Evolutionary conservation across 2,329 filamentous ascomycete species (phyloP), one percentile per base, ranked within the genome.

Genomic region (Neoarthrinium moseri): DNA sequence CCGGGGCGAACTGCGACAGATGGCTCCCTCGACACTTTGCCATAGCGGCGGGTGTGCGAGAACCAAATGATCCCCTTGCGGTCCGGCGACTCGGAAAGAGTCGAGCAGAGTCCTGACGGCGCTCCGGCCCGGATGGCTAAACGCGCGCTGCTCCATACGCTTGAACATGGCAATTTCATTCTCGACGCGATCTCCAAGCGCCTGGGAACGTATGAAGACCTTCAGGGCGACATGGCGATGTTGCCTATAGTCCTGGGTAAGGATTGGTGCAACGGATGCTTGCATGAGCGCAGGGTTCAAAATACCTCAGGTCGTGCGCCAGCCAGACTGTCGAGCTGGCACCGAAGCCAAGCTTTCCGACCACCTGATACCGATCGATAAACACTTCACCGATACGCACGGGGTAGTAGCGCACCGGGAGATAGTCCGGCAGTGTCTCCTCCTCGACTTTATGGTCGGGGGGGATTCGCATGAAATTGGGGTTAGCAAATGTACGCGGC

Each of bases 1-100:
- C 40, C 52, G 47, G 0, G 64, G 46, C 4, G 67, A 69, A 44
- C 72, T 73, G 17, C 69, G 68, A 27, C 50, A 51, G 5, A 75
- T 50, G 37, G 73, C 70, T 2, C 57, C 51, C 33, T 59, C 45
- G 1, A 71, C 54, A 56, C 64, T 75, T 39, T 73, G 69, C 59
- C 66, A 71, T 18, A 76, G 59, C 7, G 69, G 71, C 6, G 58
- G 60, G 57, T 71, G 65, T 6, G 70, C 60, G 1, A 72, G 54
- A 45, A 66, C 68, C 35, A 50, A 55, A 37, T 72, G 67, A 11
- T 42, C 46, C 8, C 67, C 66, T 27, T 66, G 59, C 2, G 65
- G 64, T 3, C 68, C 61, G 15, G 41, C 27, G 4, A 71, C 44
- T 6, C 67, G 50, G 48, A 72, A 72, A 4, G 54, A 62, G 52